Base-by-base conservation (phyloP, 1,139 yeast species). In the Saccharomycopsis phalli region DNA sequence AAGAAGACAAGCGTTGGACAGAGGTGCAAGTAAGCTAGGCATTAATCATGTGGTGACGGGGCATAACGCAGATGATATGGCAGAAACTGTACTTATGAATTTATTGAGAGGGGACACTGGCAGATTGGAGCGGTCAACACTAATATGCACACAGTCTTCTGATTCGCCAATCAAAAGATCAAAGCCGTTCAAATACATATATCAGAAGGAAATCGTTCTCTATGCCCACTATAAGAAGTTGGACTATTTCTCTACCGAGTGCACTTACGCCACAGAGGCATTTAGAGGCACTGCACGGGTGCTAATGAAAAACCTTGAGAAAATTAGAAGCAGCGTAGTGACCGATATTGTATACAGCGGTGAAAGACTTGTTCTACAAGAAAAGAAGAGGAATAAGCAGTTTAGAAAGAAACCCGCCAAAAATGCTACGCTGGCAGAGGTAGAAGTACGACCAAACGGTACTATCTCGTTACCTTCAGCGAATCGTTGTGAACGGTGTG, bases 31-130 rank as follows among this genome's bases (percentile, higher is more conserved):
- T n/a, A 81, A 79, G 54, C 64, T 91, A 27, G 87, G 80, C 0
- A 87, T 93, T 37, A 68, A 71, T 47, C 99, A 93, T 60, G 93
- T 93, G 29, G 94, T 93, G 2, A 93, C 99, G 0, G 99, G 99
- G 2, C 99, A 93, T 60, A 93, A 93, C 59, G 99, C 99, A 0
- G 99, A 93, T 58, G 99, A 93, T 60, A 82, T 93, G 83, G 99
- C 99, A 0, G 99, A 93, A 57, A 93, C 99, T 0, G 95, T 93
- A 3, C 61, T 93, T 45, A 88, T 93, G 97, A 93, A 93, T 59
- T 61, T 91, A 34, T 63, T 93, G 22, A 70, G 99, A 51, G 99
- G 99, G n/a, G 99, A 93, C 55, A 81, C 87, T 4, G 94, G 95
- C 19, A 69, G 99, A 48, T 64, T 93, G 43, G 97, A 86, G 53